Base-by-base conservation (phyloP, 2,329 filamentous ascomycete genomes). In the Cephalotrichum gorgonifer region DNA sequence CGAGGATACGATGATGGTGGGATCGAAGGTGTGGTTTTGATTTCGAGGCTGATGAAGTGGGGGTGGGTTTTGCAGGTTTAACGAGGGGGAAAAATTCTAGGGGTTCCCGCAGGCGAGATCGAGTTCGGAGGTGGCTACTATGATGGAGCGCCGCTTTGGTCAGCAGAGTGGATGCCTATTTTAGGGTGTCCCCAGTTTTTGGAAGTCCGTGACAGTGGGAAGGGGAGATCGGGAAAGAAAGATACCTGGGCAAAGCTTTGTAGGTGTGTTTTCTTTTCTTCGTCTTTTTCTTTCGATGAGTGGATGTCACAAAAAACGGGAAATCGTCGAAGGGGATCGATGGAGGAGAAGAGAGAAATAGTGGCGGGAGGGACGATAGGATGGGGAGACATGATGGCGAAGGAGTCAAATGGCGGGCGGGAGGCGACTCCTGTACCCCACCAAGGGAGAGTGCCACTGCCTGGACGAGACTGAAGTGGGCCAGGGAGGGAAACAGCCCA, bases 261-360 rank as follows among this genome's bases (percentile, higher is more conserved):
- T n/a, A n/a, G n/a, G n/a, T n/a, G n/a, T n/a, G n/a, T n/a, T n/a
- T n/a, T n/a, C n/a, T n/a, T n/a, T n/a, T n/a, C n/a, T n/a, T n/a
- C n/a, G n/a, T n/a, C n/a, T 39, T 26, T 35, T 27, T 26, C 15
- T 11, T 42, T 23, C 20, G 39, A 26, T 23, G 41, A 15, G 47
- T 57, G 48, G 57, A 53, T 55, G 53, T 52, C 49, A 50, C 50
- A 45, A 52, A 52, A 50, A 52, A 57, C 43, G 54, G 50, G 41
- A 48, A 47, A 50, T 47, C 50, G 48, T 49, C 39, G 49, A 52
- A 50, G 43, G 50, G 53, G 51, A 52, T 43, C 4, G 17, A 22
- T 22, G 35, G 17, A 3, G n/a, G 17, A 6, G 8, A 39, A 38
- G 17, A n/a, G 35, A 20, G 35, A 39, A 39, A 20, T 9, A 31